A percentile compares a stretch with the other conserved stretches of the same genome.
Evolutionary conservation across 1,139 yeast species (phyloP).

Genomic region (Magnusiomyces suaveolens): DNA sequence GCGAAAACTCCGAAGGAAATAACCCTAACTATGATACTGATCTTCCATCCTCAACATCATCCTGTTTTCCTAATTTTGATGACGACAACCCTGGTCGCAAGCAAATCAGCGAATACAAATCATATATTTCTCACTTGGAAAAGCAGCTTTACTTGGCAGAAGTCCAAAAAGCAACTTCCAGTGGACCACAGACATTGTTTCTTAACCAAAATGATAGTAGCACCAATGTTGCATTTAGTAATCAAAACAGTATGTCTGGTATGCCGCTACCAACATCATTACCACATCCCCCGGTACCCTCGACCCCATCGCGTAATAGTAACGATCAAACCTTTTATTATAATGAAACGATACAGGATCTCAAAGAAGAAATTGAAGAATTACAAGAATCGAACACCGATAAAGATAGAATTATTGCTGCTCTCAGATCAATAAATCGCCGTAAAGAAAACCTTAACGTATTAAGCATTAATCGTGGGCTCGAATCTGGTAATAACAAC

Average conservation of each 20-base stretch:
- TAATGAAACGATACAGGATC: constrained; percentile 40
- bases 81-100: constrained; percentile 36
- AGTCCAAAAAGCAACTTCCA: neutral
- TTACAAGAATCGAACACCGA: constrained; percentile 51
- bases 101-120: constrained; percentile 47
- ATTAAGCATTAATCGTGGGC: neutral
- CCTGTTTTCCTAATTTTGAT: constrained; percentile 1
- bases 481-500: neutral
- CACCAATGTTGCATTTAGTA: neutral
- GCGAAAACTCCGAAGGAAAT: constrained; percentile 9
- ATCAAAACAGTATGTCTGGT: neutral
- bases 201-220: neutral
- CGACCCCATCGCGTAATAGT: constrained; percentile 6
- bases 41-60: constrained; percentile 6
- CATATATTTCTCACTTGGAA: constrained; percentile 57
- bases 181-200: neutral
- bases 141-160: constrained; percentile 18
- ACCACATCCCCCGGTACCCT: constrained; percentile 1
- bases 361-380: constrained; percentile 61
- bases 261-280: neutral
- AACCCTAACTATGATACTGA: constrained; percentile 9
- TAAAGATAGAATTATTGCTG: constrained; percentile 71
- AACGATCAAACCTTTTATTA: constrained; percentile 12
- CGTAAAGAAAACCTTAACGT: constrained; percentile 23
- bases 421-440: constrained; percentile 36